Evolutionary conservation across 805 yeast species (phyloP), one percentile per base, ranked within the genome.

Genomic region (Monosporozyma servazzii): DNA sequence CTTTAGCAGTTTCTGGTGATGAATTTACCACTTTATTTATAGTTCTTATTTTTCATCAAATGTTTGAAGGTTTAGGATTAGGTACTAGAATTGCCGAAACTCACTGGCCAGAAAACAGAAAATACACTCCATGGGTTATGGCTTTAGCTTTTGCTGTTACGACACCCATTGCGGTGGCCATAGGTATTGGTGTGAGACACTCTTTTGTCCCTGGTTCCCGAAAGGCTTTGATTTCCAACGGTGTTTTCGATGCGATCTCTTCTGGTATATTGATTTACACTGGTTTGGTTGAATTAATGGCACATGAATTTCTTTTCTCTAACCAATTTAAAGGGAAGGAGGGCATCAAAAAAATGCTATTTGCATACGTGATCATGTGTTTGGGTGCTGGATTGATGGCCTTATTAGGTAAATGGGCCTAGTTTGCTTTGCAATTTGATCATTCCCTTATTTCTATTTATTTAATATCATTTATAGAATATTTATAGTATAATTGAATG

Each of bases 321-420:
- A 78, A 74, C 50, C 84, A 79, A 58, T 81, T 86, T 64, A 80
- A 79, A 58, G 83, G 85, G n/a, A 63, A 68, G n/a, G 67, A 67
- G 33, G 80, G 84, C 2, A 70, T 78, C 47, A 72, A 69, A 54
- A 77, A 68, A 50, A 79, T 78, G 77, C 49, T 79, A 71, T 33
- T 25, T 25, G 63, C 63, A 3, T 59, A 59, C 47, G 56, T 74
- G 49, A 70, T 75, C 40, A 79, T 78, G 78, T 76, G 80, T 58
- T 59, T 70, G 48, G 90, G 90, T 57, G 82, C 86, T n/a, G 88
- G 85, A 44, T 60, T 83, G 37, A 86, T 86, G 91, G 88, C 90
- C 2, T 67, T 84, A 31, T 70, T 85, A 53, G 91, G 89, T 54
- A 81, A 76, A 62, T 84, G 91, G 89, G 89, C 88, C 5, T 82